Evolutionary conservation across 139 green algal genomes (phyloP).

Genomic region (Asterochloris erici): DNA sequence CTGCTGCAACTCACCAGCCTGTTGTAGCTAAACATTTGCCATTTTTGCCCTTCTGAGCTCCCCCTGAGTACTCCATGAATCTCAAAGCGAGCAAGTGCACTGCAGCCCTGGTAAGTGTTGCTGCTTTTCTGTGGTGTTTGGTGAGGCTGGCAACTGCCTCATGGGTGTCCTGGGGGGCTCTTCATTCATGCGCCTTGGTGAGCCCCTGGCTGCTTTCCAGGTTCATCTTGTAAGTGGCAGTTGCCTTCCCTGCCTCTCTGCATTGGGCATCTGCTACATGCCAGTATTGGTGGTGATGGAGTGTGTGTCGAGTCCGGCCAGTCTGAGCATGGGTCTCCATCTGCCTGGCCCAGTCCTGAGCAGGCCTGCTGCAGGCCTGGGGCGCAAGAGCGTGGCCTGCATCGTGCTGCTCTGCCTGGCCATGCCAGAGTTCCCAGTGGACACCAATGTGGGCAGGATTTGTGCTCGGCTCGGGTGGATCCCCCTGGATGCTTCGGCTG

Average conservation of each 20-base stretch:
- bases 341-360: too few relatives aligned
- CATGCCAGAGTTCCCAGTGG: slow-evolving; percentile 68
- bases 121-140: not conserved
- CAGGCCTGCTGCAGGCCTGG: slow-evolving; percentile 43
- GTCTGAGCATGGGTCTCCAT: too few relatives aligned
- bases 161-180: too few relatives aligned
- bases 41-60: not conserved
- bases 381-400: slow-evolving; percentile 70
- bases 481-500: slow-evolving; percentile 34
- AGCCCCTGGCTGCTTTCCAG: too few relatives aligned
- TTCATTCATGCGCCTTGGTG: too few relatives aligned
- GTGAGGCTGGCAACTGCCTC: too few relatives aligned
- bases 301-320: too few relatives aligned
- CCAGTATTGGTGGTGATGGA: too few relatives aligned
- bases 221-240: too few relatives aligned
- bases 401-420: slow-evolving; percentile 64
- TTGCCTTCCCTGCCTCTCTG: too few relatives aligned
- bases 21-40: not conserved
- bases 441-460: slow-evolving; percentile 77
- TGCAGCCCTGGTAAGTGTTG: not conserved
- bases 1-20: not conserved
- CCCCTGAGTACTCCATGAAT: not conserved
- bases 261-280: too few relatives aligned
- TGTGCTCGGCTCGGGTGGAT: slow-evolving; percentile 74
- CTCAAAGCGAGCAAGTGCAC: too few relatives aligned